Evolutionary conservation across 495 filamentous ascomycete genomes (phyloP).

Genomic region (Podospora tetraspora): DNA sequence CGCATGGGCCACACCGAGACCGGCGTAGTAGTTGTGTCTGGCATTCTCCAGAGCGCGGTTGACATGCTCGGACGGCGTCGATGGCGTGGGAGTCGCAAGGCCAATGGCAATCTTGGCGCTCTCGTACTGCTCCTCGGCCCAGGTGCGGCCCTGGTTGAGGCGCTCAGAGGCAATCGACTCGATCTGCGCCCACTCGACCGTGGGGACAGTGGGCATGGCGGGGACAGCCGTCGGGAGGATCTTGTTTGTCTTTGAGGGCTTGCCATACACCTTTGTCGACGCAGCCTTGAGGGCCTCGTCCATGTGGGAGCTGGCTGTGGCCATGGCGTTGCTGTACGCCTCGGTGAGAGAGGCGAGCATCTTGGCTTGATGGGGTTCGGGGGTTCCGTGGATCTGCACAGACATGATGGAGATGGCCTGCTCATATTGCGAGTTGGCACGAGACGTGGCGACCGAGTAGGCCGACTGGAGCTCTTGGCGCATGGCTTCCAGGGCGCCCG

Average conservation of each 20-base stretch:
- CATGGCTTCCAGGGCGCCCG: constrained; percentile 58
- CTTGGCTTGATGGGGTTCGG: constrained; percentile 55
- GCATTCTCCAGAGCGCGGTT: constrained; percentile 56
- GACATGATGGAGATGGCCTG: constrained; percentile 62
- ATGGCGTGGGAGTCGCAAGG: constrained; percentile 48
- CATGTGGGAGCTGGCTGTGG: constrained; percentile 54
- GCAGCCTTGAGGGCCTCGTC: constrained; percentile 44
- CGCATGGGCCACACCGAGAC: constrained; percentile 68
- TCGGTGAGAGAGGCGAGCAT: constrained; percentile 62
- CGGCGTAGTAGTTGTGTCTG: constrained; percentile 70
- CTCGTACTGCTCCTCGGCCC: constrained; percentile 61
- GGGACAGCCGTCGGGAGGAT: constrained; percentile 25
- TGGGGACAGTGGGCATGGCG: constrained; percentile 24
- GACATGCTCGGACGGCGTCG: constrained; percentile 39
- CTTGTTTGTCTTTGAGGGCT: constrained; percentile 37
- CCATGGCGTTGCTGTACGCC: constrained; percentile 62
- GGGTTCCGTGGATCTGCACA: constrained; percentile 59
- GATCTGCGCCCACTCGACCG: constrained; percentile 36
- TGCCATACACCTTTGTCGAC: constrained; percentile 43
- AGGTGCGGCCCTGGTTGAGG: constrained; percentile 56
- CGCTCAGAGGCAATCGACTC: constrained; percentile 59
- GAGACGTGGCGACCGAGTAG: constrained; percentile 56
- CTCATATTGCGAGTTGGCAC: constrained; percentile 59
- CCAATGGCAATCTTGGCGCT: constrained; percentile 54
- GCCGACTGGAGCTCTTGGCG: constrained; percentile 46